Evolutionary conservation across 2,329 filamentous ascomycete genomes (phyloP), one percentile per base, ranked within the genome.

Genomic region (Pseudogymnoascus sp.): DNA sequence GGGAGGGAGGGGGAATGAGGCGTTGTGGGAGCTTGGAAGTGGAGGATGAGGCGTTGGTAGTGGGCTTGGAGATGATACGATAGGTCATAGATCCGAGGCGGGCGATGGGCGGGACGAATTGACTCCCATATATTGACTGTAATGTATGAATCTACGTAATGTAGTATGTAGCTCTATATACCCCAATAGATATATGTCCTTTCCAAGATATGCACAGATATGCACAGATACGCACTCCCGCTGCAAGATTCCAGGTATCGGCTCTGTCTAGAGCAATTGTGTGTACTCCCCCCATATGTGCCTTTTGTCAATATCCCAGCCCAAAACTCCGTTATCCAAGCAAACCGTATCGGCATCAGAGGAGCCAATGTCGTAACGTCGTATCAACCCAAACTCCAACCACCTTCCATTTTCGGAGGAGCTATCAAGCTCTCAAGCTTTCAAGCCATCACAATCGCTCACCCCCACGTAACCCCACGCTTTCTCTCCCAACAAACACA

Each of bases 361-460:
- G 48, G 48, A 55, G 15, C 48, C 48, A 55, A 55, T 55, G 48
- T 55, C 48, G 48, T 55, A 55, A 55, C 27, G 48, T 55, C 48
- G 48, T 55, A 55, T 55, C 48, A 10, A 21, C 27, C 29, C 27
- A 33, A 33, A 55, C 45, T 31, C 45, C 45, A 40, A 18, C 27
- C 29, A 55, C 48, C 48, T 55, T 55, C 48, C 29, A 18, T 6
- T 33, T 55, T 9, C 29, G 9, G 29, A 55, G 27, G 18, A 33
- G 27, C 40, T 15, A 27, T 15, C 37, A 8, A 39, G 37, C 37
- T 13, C 6, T n/a, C 36, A 15, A 3, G 21, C 21, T 15, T 45
- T 15, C 37, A 8, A 39, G 37, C 37, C 7, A n/a, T n/a, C 36
- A 15, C 36, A 21, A 48, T 48, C 42, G 42, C 13, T 12, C 27